phyloP scores from a whole-genome alignment of 805 yeast species.

The Starmerella davenportii region DNA sequence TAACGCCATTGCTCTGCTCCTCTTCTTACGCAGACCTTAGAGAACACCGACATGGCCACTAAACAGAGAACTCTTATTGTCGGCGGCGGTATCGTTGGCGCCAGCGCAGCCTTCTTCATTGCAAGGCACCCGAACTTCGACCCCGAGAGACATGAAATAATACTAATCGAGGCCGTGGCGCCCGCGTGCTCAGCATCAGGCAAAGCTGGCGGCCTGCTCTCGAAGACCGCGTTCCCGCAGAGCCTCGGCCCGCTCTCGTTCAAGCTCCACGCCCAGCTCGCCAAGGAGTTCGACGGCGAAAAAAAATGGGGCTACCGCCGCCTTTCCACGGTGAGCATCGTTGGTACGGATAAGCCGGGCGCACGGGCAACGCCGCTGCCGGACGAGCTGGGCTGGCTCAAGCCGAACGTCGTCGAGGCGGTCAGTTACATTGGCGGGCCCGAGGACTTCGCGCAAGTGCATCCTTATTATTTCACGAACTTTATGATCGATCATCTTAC shows the following conservation, averaged over 20 bases:
- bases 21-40: not conserved
- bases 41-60: not conserved
- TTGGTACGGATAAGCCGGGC: conserved; percentile 31
- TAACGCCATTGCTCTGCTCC: too few species aligned
- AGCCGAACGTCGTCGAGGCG: conserved; percentile 40
- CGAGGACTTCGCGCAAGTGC: conserved; percentile 89
- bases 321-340: conserved; percentile 68
- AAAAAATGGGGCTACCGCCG: conserved; percentile 86
- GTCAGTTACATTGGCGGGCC: conserved; percentile 72
- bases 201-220: conserved; percentile 89
- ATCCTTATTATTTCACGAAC: conserved; percentile 86
- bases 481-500: conserved; percentile 62
- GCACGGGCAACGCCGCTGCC: conserved; percentile 21
- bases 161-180: conserved; percentile 70
- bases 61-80: conserved; percentile 15
- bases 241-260: conserved; percentile 82
- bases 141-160: conserved; percentile 55
- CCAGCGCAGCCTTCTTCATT: conserved; percentile 78
- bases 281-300: conserved; percentile 65
- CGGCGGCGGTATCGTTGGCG: conserved; percentile 87
- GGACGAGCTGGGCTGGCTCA: conserved; percentile 56
- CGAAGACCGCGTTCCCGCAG: conserved; percentile 93
- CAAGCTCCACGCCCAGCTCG: conserved; percentile 63
- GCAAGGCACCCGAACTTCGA: conserved; percentile 69
- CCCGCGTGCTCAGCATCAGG: conserved; percentile 98